Evolutionary conservation across 176 grass and related monocot species (phyloP).

Genomic region (Dendrocalamus sinicus): DNA sequence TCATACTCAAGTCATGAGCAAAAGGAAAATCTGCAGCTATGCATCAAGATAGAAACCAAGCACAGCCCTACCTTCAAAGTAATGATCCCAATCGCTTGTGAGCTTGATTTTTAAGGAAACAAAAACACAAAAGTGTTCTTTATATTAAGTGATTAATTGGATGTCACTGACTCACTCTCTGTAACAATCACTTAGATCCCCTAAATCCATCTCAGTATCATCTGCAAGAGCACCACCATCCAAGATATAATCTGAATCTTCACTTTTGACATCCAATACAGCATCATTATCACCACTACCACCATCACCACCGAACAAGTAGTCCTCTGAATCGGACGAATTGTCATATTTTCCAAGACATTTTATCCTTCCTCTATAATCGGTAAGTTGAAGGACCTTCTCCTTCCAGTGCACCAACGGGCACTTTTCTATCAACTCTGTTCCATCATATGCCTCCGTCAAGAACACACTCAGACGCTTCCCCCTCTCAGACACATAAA

Average conservation of each 20-base stretch:
- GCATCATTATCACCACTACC: slow-evolving; percentile 15
- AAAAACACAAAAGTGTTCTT: neutral
- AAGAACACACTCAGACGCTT: slow-evolving; percentile 82
- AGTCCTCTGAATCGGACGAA: slow-evolving; percentile 52
- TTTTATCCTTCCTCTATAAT: slow-evolving; percentile 72
- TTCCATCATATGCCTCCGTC: slow-evolving; percentile 78
- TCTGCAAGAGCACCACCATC: slow-evolving; percentile 48
- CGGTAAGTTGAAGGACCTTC: slow-evolving; percentile 69
- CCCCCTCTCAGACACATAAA: slow-evolving; percentile 89
- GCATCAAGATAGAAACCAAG: neutral
- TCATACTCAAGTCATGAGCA: neutral
- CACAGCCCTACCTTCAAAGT: slow-evolving; percentile 1
- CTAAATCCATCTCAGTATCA: slow-evolving; percentile 68
- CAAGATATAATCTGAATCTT: slow-evolving; percentile 43
- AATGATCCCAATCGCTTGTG: neutral
- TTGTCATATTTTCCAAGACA: slow-evolving; percentile 46
- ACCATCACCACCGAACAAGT: slow-evolving; percentile 31
- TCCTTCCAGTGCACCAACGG: slow-evolving; percentile 74
- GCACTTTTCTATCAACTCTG: slow-evolving; percentile 64
- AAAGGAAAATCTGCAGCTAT: neutral
- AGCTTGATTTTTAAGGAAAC: neutral
- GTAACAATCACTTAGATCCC: slow-evolving; percentile 48
- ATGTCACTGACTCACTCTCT: slow-evolving; percentile 36
- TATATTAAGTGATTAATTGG: slow-evolving; percentile 17
- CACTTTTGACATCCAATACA: slow-evolving; percentile 54